Conservation (phyloP, 2,329 filamentous ascomycete genomes). For the Biscogniauxia sp. region DNA sequence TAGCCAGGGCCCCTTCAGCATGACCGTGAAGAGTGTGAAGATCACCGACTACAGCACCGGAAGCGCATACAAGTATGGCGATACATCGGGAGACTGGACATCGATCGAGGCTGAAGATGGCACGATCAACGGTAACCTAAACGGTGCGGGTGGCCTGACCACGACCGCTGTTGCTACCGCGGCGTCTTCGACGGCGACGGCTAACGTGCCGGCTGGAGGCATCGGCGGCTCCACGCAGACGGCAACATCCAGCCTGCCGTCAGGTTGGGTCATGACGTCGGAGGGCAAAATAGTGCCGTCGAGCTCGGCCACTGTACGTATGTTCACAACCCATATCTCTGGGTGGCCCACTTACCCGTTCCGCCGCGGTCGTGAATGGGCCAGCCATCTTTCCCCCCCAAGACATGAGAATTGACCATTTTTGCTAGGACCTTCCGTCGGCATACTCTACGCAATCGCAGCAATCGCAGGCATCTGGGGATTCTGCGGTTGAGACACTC, state of each 20-base stretch:
- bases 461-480: slow-evolving; percentile 33
- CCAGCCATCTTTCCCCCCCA: not conserved
- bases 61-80: slow-evolving; percentile 76
- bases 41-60: slow-evolving; percentile 94
- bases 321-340: slow-evolving; percentile 15
- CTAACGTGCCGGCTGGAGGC: slow-evolving; percentile 68
- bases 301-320: slow-evolving; percentile 59
- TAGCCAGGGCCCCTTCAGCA: slow-evolving; percentile 76
- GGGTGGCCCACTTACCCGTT: slow-evolving; percentile 20
- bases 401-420: slow-evolving; percentile 22
- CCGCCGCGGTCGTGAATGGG: slow-evolving; percentile 1
- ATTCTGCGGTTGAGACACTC: slow-evolving; percentile 43
- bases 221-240: slow-evolving; percentile 58
- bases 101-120: slow-evolving; percentile 83
- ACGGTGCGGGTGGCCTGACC: slow-evolving; percentile 49
- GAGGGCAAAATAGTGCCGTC: slow-evolving; percentile 77
- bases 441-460: slow-evolving; percentile 34
- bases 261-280: slow-evolving; percentile 76
- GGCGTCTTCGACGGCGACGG: slow-evolving; percentile 59
- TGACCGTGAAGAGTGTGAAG: slow-evolving; percentile 73
- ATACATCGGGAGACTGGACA: slow-evolving; percentile 73
- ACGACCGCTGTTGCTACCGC: slow-evolving; percentile 61
- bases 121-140: slow-evolving; percentile 66
- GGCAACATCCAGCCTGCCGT: slow-evolving; percentile 59
- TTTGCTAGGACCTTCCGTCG: slow-evolving; percentile 34